Base-by-base conservation (phyloP, 768 basidiomycete genomes). In the Psilocybe tampanensis region DNA sequence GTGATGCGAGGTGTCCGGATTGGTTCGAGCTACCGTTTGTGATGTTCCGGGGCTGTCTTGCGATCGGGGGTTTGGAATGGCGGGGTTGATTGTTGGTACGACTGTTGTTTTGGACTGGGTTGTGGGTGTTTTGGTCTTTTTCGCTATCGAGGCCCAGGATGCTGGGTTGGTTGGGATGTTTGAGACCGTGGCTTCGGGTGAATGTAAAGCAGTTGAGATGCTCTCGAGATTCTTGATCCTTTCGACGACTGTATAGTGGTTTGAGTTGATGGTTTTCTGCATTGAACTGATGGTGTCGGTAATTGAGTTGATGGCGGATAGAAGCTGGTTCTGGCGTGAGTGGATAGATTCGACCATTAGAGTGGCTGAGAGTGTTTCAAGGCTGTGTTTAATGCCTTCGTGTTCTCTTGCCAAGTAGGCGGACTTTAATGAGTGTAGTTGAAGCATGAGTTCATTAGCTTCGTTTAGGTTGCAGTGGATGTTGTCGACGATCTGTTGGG, bases 1-100 rank as follows among this genome's bases (percentile, higher is more conserved):
- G 52, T 63, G 64, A 44, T 63, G 59, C 6, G 52, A 53, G 6
- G 41, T 42, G 41, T 42, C 13, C 41, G 13, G 41, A 15, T 42
- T 42, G 15, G 41, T 29, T 29, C 29, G 29, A 5, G 41, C 6
- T 44, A 9, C 5, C 22, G 11, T 11, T 44, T 12, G 15, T 17
- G 43, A 12, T 22, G 5, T 18, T 9, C 2, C 2, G 12, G 18
- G 11, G 43, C 9, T 44, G 43, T 1, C 6, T 22, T n/a, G 17
- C 19, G 19, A 19, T 17, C 15, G 41, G 5, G 15, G 5, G 19
- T 42, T 15, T 13, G 6, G 41, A 17, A 15, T 17, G 6, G 41
- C 3, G 19, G 5, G 41, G 6, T 4, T 17, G 15, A 15, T 42
- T 4, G 41, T 13, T 42, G 41, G 11, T 19, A 7, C 6, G 9